Conservation (phyloP, 305 asterid species). For the Rubia balearica region DNA sequence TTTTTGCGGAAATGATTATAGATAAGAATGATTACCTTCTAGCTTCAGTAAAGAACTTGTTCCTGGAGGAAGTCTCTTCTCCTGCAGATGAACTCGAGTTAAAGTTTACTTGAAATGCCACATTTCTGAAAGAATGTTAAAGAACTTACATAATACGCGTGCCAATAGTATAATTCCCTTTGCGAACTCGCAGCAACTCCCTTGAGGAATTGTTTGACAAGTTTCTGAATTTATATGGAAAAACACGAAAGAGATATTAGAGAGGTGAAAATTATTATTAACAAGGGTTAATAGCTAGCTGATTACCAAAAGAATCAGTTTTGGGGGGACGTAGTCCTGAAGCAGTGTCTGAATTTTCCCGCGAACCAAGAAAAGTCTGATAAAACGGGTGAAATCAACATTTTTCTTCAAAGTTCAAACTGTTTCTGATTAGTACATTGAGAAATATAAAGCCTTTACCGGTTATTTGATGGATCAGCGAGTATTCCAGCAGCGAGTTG, state of each 20-base stretch:
- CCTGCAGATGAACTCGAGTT: slow-evolving; percentile 47
- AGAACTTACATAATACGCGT: slow-evolving; percentile 76
- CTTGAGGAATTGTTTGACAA: slow-evolving; percentile 56
- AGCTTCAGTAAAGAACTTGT: slow-evolving; percentile 63
- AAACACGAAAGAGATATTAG: background rate
- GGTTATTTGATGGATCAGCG: slow-evolving; percentile 57
- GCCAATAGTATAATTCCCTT: slow-evolving; percentile 80
- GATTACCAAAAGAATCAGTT: slow-evolving; percentile 71
- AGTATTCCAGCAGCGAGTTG: slow-evolving; percentile 65
- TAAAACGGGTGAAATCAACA: slow-evolving; percentile 10
- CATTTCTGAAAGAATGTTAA: slow-evolving; percentile 3
- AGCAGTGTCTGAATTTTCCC: slow-evolving; percentile 66
- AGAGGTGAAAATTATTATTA: background rate
- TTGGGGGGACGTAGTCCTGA: slow-evolving; percentile 61
- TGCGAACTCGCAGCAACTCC: slow-evolving; percentile 40
- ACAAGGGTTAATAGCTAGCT: slow-evolving; percentile 2
- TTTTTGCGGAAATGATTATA: background rate
- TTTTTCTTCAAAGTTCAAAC: slow-evolving; percentile 1
- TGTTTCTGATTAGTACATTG: background rate
- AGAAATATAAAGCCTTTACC: slow-evolving; percentile 29
- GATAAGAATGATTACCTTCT: slow-evolving; percentile 45
- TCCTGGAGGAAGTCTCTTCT: slow-evolving; percentile 74
- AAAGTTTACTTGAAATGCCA: background rate
- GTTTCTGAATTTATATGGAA: slow-evolving; percentile 40
- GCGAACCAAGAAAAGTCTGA: slow-evolving; percentile 50